phyloP scores from a whole-genome alignment of 164 flowering plant genomes.

The Stephania cephalantha region DNA sequence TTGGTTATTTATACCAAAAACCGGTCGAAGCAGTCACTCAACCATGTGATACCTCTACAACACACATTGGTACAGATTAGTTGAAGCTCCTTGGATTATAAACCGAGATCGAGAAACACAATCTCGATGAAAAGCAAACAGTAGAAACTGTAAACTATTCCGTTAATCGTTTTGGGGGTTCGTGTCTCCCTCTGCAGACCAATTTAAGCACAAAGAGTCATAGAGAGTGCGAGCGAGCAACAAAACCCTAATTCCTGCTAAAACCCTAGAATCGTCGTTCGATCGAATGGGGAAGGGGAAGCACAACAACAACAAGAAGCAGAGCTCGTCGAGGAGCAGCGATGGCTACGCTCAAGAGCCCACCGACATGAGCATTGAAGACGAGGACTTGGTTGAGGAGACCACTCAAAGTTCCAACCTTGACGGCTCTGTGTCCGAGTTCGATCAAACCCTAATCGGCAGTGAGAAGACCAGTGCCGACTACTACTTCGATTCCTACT shows the following conservation, averaged over 20 bases:
- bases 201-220: too few species aligned
- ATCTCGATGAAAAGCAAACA: too few species aligned
- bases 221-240: too few species aligned
- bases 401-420: slow-evolving; percentile 36
- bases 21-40: too few species aligned
- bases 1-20: too few species aligned
- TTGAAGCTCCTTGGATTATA: too few species aligned
- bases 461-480: slow-evolving; percentile 89
- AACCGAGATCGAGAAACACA: too few species aligned
- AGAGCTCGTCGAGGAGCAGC: slow-evolving; percentile 17
- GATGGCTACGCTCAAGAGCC: slow-evolving; percentile 15
- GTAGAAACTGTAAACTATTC: too few species aligned
- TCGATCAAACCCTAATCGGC: slow-evolving; percentile 25
- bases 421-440: slow-evolving; percentile 33
- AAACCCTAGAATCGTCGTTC: neutral
- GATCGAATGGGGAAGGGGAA: slow-evolving; percentile 36
- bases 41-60: too few species aligned
- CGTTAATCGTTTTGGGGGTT: too few species aligned
- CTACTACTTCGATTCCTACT: slow-evolving; percentile 99
- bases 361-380: slow-evolving; percentile 27
- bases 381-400: slow-evolving; percentile 24
- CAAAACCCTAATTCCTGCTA: slow-evolving; percentile 23
- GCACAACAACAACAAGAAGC: slow-evolving; percentile 15
- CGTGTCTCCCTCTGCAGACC: too few species aligned
- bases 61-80: too few species aligned